Evolutionary conservation across 2,329 filamentous ascomycete genomes (phyloP).

Genomic region (Pyrenophora seminiperda): DNA sequence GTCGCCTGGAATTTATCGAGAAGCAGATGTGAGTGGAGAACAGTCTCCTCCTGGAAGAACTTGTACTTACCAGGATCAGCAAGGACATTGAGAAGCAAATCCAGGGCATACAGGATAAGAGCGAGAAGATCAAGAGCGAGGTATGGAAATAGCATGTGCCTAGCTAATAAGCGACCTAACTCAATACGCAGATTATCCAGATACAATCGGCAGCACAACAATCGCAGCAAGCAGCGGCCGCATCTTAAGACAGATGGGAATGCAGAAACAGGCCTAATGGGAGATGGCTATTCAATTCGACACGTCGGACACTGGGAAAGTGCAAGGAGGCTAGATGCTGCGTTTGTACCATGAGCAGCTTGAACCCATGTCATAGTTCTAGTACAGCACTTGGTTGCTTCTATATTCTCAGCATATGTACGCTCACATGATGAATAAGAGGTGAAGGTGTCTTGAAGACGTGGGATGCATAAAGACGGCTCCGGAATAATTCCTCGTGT

Average conservation of each 20-base stretch:
- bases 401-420: too few species aligned
- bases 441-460: not conserved
- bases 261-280: slow-evolving; percentile 1
- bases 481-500: slow-evolving; percentile 17
- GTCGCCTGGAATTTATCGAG: slow-evolving; percentile 86
- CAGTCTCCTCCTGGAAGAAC: not conserved
- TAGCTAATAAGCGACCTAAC: slow-evolving; percentile 4
- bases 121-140: slow-evolving; percentile 68
- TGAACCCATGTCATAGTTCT: too few species aligned
- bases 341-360: too few species aligned
- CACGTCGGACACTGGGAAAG: not conserved
- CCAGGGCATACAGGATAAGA: slow-evolving; percentile 65
- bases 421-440: too few species aligned
- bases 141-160: slow-evolving; percentile 46
- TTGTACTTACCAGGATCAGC: slow-evolving; percentile 47
- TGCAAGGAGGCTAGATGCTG: too few species aligned
- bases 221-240: slow-evolving; percentile 25
- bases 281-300: slow-evolving; percentile 7
- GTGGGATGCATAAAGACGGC: slow-evolving; percentile 8
- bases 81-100: slow-evolving; percentile 71
- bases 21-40: slow-evolving; percentile 77
- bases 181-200: slow-evolving; percentile 33
- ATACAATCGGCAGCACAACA: slow-evolving; percentile 35
- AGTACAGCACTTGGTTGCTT: too few species aligned
- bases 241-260: slow-evolving; percentile 2